phyloP scores from a whole-genome alignment of 805 yeast species.

The Myxozyma monticola region DNA sequence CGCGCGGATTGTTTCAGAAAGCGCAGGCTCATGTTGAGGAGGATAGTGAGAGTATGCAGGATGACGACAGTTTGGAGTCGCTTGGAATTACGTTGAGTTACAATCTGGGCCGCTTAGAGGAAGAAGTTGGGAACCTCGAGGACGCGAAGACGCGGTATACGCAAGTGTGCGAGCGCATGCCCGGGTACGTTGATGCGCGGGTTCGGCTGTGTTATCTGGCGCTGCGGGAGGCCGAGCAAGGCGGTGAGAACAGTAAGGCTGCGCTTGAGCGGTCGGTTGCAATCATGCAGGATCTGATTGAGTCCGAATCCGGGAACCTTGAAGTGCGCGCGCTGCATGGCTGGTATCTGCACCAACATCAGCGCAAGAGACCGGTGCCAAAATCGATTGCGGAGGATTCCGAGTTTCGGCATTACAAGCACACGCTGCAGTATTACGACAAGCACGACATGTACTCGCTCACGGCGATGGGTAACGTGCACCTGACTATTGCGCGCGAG shows the following conservation, averaged over 20 bases:
- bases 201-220: slow-evolving; percentile 67
- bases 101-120: slow-evolving; percentile 77
- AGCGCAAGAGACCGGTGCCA: slow-evolving; percentile 32
- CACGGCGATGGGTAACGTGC: slow-evolving; percentile 85
- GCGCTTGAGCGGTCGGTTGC: slow-evolving; percentile 42
- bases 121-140: slow-evolving; percentile 45
- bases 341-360: slow-evolving; percentile 65
- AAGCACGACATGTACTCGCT: slow-evolving; percentile 85
- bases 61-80: slow-evolving; percentile 35
- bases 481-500: slow-evolving; percentile 77
- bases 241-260: slow-evolving; percentile 26
- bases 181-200: slow-evolving; percentile 72
- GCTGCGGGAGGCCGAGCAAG: slow-evolving; percentile 45
- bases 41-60: slow-evolving; percentile 33
- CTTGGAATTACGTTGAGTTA: slow-evolving; percentile 51
- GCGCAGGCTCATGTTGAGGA: slow-evolving; percentile 48
- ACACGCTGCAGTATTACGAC: slow-evolving; percentile 76
- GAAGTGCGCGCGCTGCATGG: slow-evolving; percentile 90
- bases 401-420: slow-evolving; percentile 82
- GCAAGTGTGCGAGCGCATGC: slow-evolving; percentile 56
- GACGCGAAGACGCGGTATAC: slow-evolving; percentile 51
- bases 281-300: slow-evolving; percentile 56
- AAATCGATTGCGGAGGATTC: slow-evolving; percentile 55
- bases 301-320: slow-evolving; percentile 57
- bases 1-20: slow-evolving; percentile 55